A percentile compares a stretch with the other conserved stretches of the same genome.
Conservation (phyloP, 1,284 basidiomycete genomes). For the Spongiforma sp. region DNA sequence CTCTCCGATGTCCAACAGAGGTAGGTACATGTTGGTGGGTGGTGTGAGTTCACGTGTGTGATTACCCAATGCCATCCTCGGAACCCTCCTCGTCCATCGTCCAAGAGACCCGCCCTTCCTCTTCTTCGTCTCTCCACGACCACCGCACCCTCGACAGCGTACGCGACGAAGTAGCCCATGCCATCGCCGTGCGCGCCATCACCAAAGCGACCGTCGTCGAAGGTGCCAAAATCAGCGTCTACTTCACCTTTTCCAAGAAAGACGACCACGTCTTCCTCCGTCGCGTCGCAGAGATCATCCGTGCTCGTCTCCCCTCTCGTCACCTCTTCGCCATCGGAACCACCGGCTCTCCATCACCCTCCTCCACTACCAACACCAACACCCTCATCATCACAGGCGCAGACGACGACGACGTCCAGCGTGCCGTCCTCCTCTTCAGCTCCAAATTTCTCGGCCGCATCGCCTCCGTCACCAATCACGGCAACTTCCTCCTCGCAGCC, state of each 20-base stretch:
- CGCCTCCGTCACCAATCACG: slow-evolving; percentile 40
- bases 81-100: slow-evolving; percentile 26
- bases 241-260: slow-evolving; percentile 57
- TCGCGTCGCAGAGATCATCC: slow-evolving; percentile 54
- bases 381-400: slow-evolving; percentile 63
- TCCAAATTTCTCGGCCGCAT: slow-evolving; percentile 71
- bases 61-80: slow-evolving; percentile 25
- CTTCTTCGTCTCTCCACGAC: slow-evolving; percentile 12
- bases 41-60: background rate
- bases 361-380: slow-evolving; percentile 35
- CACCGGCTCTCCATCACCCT: slow-evolving; percentile 40
- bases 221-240: slow-evolving; percentile 59
- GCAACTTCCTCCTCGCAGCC: slow-evolving; percentile 50
- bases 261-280: slow-evolving; percentile 59
- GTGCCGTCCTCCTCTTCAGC: slow-evolving; percentile 63
- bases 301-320: slow-evolving; percentile 42
- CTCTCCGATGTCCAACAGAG: slow-evolving; percentile 17
- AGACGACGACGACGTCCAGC: slow-evolving; percentile 57
- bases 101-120: slow-evolving; percentile 8
- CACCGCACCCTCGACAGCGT: slow-evolving; percentile 61
- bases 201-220: slow-evolving; percentile 54
- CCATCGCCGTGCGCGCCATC: slow-evolving; percentile 61
- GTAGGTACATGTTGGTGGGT: slow-evolving; percentile 27
- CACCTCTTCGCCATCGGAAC: slow-evolving; percentile 66
- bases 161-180: slow-evolving; percentile 63